Percentiles rank a stretch among this genome's conserved stretches.
Evolutionary conservation across 257 asterid species (phyloP).

Genomic region (Solanum pennellii): DNA sequence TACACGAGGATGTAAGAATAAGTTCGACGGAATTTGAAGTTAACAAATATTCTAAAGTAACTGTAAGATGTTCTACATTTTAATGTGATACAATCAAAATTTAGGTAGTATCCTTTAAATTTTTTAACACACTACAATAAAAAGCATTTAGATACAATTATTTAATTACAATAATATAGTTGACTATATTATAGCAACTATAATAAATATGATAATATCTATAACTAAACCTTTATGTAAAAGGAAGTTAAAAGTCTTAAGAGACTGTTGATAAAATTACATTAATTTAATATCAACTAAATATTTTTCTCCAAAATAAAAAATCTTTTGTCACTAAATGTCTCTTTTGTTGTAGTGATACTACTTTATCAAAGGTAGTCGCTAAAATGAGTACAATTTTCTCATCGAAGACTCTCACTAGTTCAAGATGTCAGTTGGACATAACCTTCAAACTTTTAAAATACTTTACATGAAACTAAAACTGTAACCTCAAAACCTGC

Average conservation of each 20-base stretch:
- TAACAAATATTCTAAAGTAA: too few species aligned
- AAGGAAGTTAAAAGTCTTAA: background rate
- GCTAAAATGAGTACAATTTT: background rate
- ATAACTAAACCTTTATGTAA: too few species aligned
- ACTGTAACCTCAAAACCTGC: background rate
- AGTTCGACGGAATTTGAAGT: too few species aligned
- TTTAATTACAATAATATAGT: background rate
- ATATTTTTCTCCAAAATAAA: background rate
- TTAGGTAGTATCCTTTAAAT: too few species aligned
- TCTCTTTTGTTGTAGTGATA: background rate
- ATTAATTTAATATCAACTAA: too few species aligned
- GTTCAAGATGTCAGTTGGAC: background rate
- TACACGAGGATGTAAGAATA: too few species aligned
- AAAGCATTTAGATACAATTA: too few species aligned
- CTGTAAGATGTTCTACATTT: too few species aligned
- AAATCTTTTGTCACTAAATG: too few species aligned
- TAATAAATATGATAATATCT: background rate
- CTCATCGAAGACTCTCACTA: background rate
- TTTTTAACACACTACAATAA: too few species aligned
- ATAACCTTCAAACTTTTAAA: background rate
- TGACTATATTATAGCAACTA: background rate
- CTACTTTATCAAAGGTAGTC: background rate
- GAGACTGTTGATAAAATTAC: background rate
- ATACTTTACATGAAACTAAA: background rate
- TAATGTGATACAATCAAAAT: too few species aligned